Conservation (phyloP, 345 rosid genomes). For the Adansonia digitata region DNA sequence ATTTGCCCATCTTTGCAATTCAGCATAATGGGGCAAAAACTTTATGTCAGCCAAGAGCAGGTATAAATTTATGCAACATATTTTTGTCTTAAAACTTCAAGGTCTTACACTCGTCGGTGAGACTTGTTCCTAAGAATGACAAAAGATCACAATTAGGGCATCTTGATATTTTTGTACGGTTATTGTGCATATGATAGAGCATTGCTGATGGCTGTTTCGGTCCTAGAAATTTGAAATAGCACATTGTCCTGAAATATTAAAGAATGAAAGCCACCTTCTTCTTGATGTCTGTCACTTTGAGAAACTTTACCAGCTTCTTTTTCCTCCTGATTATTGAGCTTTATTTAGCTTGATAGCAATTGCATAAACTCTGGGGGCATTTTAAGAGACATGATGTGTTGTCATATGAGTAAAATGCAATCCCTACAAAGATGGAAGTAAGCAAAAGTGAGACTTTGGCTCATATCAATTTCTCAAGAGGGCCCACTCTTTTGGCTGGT, state of each 20-base stretch:
- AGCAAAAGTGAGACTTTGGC: neutral
- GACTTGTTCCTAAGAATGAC: neutral
- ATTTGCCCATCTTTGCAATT: slow-evolving; percentile 71
- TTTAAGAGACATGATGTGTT: neutral
- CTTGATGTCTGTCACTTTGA: neutral
- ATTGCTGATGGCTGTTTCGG: too few relatives aligned
- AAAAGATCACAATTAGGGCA: neutral
- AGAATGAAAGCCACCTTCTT: neutral
- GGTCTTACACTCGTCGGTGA: neutral
- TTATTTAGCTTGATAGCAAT: neutral
- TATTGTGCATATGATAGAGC: neutral
- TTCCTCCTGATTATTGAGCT: neutral
- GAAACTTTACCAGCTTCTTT: neutral
- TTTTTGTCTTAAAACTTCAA: neutral
- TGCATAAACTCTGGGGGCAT: neutral
- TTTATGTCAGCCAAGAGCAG: slow-evolving; percentile 72
- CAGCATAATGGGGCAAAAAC: slow-evolving; percentile 72
- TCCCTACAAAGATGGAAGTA: neutral
- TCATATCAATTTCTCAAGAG: neutral
- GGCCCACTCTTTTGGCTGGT: neutral
- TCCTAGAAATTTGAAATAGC: neutral
- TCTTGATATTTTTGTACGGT: too few relatives aligned
- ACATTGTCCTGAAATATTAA: neutral
- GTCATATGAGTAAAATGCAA: neutral
- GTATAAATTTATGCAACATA: slow-evolving; percentile 25